Evolutionary conservation across 139 green algal genomes (phyloP).

Genomic region (Bryopsis sp.): DNA sequence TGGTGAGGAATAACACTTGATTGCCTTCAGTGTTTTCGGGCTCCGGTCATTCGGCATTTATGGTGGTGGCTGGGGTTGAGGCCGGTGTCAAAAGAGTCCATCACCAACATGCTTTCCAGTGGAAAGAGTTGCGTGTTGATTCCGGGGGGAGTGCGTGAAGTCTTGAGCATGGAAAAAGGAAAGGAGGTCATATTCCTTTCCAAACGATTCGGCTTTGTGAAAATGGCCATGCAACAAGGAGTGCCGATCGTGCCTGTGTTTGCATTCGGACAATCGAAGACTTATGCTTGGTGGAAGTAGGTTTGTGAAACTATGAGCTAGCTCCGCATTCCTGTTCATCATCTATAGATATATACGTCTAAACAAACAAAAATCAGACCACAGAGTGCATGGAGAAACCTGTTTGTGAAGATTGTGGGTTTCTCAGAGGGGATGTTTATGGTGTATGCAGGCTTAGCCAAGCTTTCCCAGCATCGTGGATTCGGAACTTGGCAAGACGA

Average conservation of each 20-base stretch:
- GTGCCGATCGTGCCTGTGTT: constrained; percentile 71
- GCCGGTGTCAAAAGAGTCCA: constrained; percentile 27
- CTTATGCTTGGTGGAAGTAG: constrained; percentile 76
- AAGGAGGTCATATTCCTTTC: constrained; percentile 11
- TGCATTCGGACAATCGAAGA: constrained; percentile 72
- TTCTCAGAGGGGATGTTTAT: no score
- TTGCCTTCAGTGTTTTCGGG: constrained; percentile 29
- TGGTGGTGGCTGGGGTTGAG: constrained; percentile 60
- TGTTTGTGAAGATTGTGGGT: no score
- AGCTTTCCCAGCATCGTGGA: no score
- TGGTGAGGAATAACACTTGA: background rate
- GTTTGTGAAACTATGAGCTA: no score
- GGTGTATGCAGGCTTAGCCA: no score
- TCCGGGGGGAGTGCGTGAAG: constrained; percentile 48
- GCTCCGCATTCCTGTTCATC: no score
- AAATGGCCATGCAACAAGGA: constrained; percentile 53
- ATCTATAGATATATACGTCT: no score
- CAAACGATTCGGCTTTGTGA: constrained; percentile 62
- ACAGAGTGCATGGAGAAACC: no score
- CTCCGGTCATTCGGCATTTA: constrained; percentile 57
- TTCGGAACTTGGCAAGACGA: no score
- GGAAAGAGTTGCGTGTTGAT: constrained; percentile 37
- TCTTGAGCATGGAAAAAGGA: background rate
- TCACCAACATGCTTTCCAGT: constrained; percentile 31
- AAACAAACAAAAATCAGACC: no score